phyloP scores from a whole-genome alignment of 768 basidiomycete genomes.

The Filobasidium floriforme region DNA sequence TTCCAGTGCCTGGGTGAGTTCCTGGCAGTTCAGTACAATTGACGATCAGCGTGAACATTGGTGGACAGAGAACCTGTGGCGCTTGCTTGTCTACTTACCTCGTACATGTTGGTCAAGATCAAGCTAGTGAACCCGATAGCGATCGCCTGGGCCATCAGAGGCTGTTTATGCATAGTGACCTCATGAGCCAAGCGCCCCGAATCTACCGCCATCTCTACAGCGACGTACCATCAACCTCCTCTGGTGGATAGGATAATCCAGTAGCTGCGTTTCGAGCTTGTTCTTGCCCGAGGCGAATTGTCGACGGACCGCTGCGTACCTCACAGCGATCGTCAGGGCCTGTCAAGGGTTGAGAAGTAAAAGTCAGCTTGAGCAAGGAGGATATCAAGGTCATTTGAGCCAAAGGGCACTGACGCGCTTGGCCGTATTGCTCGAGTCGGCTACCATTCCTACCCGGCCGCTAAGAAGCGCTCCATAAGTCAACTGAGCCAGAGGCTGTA shows the following conservation, averaged over 20 bases:
- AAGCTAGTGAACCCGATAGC: constrained; percentile 45
- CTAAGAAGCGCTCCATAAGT: constrained; percentile 49
- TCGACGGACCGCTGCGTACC: constrained; percentile 48
- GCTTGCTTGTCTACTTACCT: no score
- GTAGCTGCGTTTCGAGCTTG: constrained; percentile 47
- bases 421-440: constrained; percentile 45
- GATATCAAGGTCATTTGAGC: constrained; percentile 1
- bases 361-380: background rate
- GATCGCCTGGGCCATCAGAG: constrained; percentile 45
- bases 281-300: constrained; percentile 47
- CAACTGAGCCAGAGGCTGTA: constrained; percentile 47
- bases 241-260: constrained; percentile 49
- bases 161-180: constrained; percentile 24
- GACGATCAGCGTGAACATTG: no score
- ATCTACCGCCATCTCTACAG: no score
- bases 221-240: constrained; percentile 41
- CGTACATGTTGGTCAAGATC: constrained; percentile 41
- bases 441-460: constrained; percentile 46
- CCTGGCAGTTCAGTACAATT: constrained; percentile 13
- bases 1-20: constrained; percentile 42
- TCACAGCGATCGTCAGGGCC: constrained; percentile 48
- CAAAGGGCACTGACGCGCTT: constrained; percentile 42
- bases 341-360: constrained; percentile 16
- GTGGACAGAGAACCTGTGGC: no score
- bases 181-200: background rate